Conservation (phyloP, 2,329 filamentous ascomycete species). For the Hypoxylon sp. region DNA sequence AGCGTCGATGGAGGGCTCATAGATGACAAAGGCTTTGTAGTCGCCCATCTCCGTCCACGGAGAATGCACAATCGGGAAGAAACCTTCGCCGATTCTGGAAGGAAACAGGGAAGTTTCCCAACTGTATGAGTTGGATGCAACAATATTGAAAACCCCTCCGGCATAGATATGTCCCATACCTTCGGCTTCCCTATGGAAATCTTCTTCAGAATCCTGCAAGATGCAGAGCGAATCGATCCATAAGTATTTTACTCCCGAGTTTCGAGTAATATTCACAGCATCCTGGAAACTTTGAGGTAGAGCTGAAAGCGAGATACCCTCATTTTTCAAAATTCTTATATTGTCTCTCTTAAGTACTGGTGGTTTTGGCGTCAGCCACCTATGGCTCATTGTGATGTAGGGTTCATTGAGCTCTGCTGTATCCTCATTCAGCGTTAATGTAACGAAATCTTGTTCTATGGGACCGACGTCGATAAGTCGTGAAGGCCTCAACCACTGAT, state of each 20-base stretch:
- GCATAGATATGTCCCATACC: conserved; percentile 16
- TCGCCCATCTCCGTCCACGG: neutral
- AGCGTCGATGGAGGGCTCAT: neutral
- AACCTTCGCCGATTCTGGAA: neutral
- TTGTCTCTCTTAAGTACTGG: neutral
- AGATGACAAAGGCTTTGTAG: neutral
- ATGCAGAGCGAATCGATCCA: conserved; percentile 23
- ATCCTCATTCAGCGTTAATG: conserved; percentile 1
- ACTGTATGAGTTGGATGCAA: conserved; percentile 5
- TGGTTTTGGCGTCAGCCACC: neutral
- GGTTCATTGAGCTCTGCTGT: neutral
- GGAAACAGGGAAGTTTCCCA: neutral
- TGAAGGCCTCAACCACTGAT: conserved; percentile 10
- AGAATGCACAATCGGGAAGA: neutral
- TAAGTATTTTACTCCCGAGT: conserved; percentile 9
- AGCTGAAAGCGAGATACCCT: conserved; percentile 1
- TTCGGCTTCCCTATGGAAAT: conserved; percentile 6
- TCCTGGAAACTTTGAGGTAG: conserved; percentile 15
- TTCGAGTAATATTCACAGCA: conserved; percentile 7
- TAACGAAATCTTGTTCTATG: neutral
- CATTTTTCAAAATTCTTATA: neutral
- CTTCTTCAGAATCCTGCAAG: conserved; percentile 12
- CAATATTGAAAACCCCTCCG: conserved; percentile 14
- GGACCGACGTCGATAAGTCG: conserved; percentile 6
- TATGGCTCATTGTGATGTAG: conserved; percentile 10